A percentile compares a stretch with the other conserved stretches of the same genome.
These are phyloP conservation scores for Pterothamnion heteromorphum DNA, from an alignment of 31 red algal genomes.

Conservation along the genomic window DNA sequence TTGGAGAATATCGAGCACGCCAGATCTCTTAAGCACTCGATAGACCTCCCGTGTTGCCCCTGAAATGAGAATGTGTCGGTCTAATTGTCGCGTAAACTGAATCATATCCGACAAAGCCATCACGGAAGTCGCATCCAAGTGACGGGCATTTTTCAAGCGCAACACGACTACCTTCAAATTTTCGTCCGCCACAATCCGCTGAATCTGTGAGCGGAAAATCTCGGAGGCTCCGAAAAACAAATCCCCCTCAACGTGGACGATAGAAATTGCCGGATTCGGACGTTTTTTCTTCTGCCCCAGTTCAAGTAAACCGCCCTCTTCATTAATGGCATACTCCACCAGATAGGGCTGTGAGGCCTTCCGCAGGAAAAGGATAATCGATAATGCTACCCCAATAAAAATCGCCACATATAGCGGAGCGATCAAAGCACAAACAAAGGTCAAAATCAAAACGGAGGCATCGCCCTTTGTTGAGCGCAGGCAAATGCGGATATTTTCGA, in stretches of 20 bases:
- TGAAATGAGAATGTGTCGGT: background rate
- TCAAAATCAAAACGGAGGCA: background rate
- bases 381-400: background rate
- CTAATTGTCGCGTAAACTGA: background rate
- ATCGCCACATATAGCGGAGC: background rate
- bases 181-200: background rate
- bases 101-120: background rate
- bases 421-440: background rate
- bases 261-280: background rate
- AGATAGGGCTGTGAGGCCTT: background rate
- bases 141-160: background rate
- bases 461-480: background rate
- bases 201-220: background rate
- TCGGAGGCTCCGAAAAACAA: background rate
- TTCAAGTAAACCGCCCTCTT: background rate
- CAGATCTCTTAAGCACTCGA: background rate
- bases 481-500: background rate
- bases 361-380: background rate
- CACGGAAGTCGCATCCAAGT: background rate
- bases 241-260: background rate
- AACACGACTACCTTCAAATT: background rate
- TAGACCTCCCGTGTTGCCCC: background rate
- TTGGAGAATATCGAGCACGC: background rate
- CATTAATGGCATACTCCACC: background rate
- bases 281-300: slow-evolving; percentile 1